phyloP scores from a whole-genome alignment of 2,329 filamentous ascomycete genomes.

The Diaporthe aspalathi region DNA sequence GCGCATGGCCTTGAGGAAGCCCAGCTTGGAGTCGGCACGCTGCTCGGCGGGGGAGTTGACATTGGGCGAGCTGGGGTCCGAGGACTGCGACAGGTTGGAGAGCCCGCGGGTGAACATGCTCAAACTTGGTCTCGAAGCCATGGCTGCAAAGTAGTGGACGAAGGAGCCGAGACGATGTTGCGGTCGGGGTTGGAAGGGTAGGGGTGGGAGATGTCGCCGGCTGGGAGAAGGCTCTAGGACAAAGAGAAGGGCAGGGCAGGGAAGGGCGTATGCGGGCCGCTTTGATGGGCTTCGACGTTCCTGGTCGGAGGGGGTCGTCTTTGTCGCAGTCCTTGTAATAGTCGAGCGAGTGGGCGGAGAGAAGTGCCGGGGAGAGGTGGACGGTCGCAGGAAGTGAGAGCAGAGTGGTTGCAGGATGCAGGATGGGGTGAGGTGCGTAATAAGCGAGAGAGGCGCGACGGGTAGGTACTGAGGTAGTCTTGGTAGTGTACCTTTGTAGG shows the following conservation, averaged over 20 bases:
- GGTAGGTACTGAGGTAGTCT: too few species aligned
- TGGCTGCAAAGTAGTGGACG: slow-evolving; percentile 49
- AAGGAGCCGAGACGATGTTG: slow-evolving; percentile 10
- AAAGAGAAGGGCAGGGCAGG: slow-evolving; percentile 19
- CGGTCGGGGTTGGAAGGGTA: slow-evolving; percentile 11
- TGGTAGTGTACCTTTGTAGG: too few species aligned
- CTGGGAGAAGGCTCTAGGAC: slow-evolving; percentile 8
- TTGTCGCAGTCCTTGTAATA: neutral
- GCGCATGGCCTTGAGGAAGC: slow-evolving; percentile 80
- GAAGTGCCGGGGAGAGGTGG: slow-evolving; percentile 4
- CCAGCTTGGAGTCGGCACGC: slow-evolving; percentile 84
- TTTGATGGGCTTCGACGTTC: slow-evolving; percentile 18
- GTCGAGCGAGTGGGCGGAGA: slow-evolving; percentile 1
- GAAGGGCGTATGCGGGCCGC: slow-evolving; percentile 13
- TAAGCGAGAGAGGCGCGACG: slow-evolving; percentile 32
- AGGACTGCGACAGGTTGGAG: slow-evolving; percentile 69
- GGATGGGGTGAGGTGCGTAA: slow-evolving; percentile 27
- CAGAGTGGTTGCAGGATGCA: slow-evolving; percentile 31
- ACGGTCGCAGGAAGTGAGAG: slow-evolving; percentile 5
- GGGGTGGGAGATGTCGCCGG: slow-evolving; percentile 20
- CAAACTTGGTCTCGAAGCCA: slow-evolving; percentile 68
- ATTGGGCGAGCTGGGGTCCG: slow-evolving; percentile 68
- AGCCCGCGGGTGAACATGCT: slow-evolving; percentile 68
- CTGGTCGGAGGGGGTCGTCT: slow-evolving; percentile 20
- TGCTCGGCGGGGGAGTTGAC: slow-evolving; percentile 77